A percentile compares a stretch with the other conserved stretches of the same genome.
These are phyloP conservation scores for Mrakia gelida DNA, from an alignment of 768 basidiomycete genomes.

Conservation along the genomic window DNA sequence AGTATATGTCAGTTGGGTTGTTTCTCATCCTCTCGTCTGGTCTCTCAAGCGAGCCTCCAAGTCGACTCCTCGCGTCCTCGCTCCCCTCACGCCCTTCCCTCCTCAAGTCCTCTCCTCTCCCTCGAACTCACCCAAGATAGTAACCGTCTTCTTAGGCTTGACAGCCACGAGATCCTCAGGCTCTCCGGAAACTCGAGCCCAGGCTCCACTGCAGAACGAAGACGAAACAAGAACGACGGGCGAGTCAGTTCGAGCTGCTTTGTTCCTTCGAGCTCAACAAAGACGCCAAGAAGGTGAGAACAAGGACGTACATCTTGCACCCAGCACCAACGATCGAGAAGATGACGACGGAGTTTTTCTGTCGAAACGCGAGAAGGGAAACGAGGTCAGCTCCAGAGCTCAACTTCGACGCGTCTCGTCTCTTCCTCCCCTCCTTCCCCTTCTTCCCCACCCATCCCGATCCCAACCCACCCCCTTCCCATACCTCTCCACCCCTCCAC, in stretches of 20 bases:
- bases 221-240: background rate
- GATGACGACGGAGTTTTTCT: conserved; percentile 45
- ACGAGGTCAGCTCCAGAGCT: no score
- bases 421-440: no score
- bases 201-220: conserved; percentile 39
- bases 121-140: conserved; percentile 45
- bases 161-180: conserved; percentile 36
- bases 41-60: no score
- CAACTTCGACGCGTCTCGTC: no score
- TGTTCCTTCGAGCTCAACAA: no score
- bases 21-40: no score
- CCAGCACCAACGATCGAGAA: conserved; percentile 47
- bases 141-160: conserved; percentile 47
- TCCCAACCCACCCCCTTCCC: no score
- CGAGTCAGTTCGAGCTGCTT: background rate
- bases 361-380: no score
- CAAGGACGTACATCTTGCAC: conserved; percentile 42
- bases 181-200: conserved; percentile 48
- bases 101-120: background rate
- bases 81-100: background rate
- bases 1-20: no score
- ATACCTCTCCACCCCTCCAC: no score
- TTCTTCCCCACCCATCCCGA: no score
- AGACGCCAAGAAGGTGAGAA: background rate
- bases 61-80: no score